These are phyloP conservation scores for Phoma herbarum DNA, from an alignment of 2,329 filamentous ascomycete species.

Conservation along the genomic window DNA sequence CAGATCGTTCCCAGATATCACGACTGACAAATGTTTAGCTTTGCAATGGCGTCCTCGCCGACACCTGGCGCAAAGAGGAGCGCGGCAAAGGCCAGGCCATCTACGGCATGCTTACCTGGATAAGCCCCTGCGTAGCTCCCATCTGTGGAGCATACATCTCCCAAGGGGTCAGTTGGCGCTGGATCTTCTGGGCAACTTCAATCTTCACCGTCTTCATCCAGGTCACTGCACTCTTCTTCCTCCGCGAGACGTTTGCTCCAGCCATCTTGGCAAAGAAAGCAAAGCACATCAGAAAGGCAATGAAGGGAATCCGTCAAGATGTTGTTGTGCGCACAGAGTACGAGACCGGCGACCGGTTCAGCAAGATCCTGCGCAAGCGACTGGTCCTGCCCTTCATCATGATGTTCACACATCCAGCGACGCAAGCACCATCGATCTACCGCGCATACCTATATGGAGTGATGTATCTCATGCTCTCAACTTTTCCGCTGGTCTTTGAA, in stretches of 20 bases:
- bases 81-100: conserved; percentile 69
- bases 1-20: too few species aligned
- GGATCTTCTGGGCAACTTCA: conserved; percentile 74
- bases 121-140: conserved; percentile 68
- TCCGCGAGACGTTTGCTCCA: conserved; percentile 60
- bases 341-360: conserved; percentile 43
- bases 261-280: conserved; percentile 57
- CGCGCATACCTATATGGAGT: conserved; percentile 67
- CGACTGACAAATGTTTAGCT: conserved; percentile 26
- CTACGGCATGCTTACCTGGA: conserved; percentile 68
- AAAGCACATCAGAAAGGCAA: conserved; percentile 55
- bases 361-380: conserved; percentile 39
- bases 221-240: conserved; percentile 66
- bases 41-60: conserved; percentile 54
- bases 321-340: conserved; percentile 50
- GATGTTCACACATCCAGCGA: conserved; percentile 65
- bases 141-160: conserved; percentile 42
- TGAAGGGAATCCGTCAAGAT: conserved; percentile 39
- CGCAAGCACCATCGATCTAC: conserved; percentile 65
- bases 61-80: conserved; percentile 68
- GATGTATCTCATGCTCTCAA: conserved; percentile 70
- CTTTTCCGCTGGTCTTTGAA: conserved; percentile 67
- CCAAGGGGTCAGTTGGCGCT: conserved; percentile 64
- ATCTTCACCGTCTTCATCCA: conserved; percentile 69
- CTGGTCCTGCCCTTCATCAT: conserved; percentile 57